Evolutionary conservation across 768 basidiomycete species (phyloP).

Genomic region (Calocera cornea): DNA sequence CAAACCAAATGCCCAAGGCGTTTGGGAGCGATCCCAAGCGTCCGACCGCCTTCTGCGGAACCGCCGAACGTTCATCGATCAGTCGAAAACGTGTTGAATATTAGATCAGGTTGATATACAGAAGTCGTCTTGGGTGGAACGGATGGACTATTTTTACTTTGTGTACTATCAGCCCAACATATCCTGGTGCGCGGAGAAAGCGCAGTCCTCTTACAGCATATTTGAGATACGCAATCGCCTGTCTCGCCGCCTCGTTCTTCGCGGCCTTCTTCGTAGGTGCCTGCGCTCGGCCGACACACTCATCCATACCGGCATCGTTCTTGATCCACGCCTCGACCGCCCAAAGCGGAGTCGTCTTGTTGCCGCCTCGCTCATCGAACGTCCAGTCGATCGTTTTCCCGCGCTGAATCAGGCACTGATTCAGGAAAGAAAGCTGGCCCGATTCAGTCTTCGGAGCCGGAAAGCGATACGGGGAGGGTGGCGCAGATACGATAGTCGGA

Average conservation of each 20-base stretch:
- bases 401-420: not conserved
- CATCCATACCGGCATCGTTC: not conserved
- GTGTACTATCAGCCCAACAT: not conserved
- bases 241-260: slow-evolving; percentile 1
- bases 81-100: not conserved
- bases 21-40: not conserved
- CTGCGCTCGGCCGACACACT: not conserved
- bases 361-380: not conserved
- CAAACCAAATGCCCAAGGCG: not conserved
- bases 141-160: not conserved
- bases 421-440: not conserved
- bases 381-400: not conserved
- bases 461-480: not conserved
- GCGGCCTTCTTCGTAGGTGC: not conserved
- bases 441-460: not conserved
- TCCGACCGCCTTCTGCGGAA: not conserved
- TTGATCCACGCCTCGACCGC: not conserved
- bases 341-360: slow-evolving; percentile 3
- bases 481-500: not conserved
- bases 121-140: not conserved
- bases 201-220: not conserved
- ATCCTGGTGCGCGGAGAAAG: too few species aligned
- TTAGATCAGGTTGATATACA: not conserved
- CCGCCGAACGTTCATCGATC: not conserved
- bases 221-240: not conserved